Evolutionary conservation across 2,329 filamentous ascomycete species (phyloP).

Genomic region (Tolypocladium endophyticum): DNA sequence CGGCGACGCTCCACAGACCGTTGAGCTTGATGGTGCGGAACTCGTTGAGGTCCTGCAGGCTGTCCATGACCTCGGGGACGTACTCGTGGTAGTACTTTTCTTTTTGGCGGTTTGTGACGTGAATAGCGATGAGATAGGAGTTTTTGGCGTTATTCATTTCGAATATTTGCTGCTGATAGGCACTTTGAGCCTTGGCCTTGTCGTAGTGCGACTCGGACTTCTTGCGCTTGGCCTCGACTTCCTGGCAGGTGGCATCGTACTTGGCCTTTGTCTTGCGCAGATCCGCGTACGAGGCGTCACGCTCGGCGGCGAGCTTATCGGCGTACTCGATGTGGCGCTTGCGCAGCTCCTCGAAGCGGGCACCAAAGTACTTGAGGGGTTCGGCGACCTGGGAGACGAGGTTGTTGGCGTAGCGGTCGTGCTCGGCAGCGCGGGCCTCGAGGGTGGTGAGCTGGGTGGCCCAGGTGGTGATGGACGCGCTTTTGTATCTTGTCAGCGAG

Average conservation of each 20-base stretch:
- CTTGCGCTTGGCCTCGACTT: slow-evolving; percentile 88
- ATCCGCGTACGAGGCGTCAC: slow-evolving; percentile 73
- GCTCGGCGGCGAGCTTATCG: slow-evolving; percentile 77
- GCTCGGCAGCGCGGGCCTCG: slow-evolving; percentile 78
- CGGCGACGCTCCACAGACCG: slow-evolving; percentile 70
- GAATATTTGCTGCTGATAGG: slow-evolving; percentile 82
- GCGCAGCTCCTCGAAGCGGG: slow-evolving; percentile 79
- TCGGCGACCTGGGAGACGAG: slow-evolving; percentile 75
- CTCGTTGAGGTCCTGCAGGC: slow-evolving; percentile 86
- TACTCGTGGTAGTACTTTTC: slow-evolving; percentile 97
- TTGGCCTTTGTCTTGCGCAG: slow-evolving; percentile 85
- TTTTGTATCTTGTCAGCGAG: slow-evolving; percentile 22
- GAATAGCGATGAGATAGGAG: slow-evolving; percentile 91
- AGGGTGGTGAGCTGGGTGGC: slow-evolving; percentile 84
- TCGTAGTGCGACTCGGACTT: slow-evolving; percentile 93
- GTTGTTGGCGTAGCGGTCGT: slow-evolving; percentile 74
- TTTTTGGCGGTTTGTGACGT: slow-evolving; percentile 95
- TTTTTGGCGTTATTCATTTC: slow-evolving; percentile 99
- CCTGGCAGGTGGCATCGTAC: slow-evolving; percentile 87
- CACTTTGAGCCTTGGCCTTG: slow-evolving; percentile 80
- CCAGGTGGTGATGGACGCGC: slow-evolving; percentile 95
- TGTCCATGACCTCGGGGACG: slow-evolving; percentile 84
- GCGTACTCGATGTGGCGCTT: slow-evolving; percentile 88
- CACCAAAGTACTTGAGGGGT: slow-evolving; percentile 64
- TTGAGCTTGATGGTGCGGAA: slow-evolving; percentile 80